These are phyloP conservation scores for Emergomyces pasteurianus DNA, from an alignment of 2,329 filamentous ascomycete genomes.

Conservation along the genomic window DNA sequence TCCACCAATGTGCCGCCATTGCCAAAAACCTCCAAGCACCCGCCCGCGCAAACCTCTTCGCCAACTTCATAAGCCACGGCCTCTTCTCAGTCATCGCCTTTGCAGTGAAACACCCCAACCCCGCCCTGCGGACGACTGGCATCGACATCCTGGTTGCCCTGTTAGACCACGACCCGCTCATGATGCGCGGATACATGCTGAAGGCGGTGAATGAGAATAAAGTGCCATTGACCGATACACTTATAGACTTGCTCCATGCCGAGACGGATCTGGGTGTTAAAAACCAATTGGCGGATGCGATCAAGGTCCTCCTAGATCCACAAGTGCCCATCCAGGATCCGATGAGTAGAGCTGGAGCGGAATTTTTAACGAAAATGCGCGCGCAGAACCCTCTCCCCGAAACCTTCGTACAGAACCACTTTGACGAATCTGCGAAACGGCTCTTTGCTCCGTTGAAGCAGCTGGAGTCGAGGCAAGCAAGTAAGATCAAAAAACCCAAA, in stretches of 20 bases:
- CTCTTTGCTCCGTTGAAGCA: slow-evolving; percentile 80
- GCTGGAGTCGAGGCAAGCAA: slow-evolving; percentile 51
- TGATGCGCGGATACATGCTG: slow-evolving; percentile 89
- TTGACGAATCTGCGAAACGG: slow-evolving; percentile 71
- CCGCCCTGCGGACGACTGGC: slow-evolving; percentile 76
- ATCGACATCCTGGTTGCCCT: slow-evolving; percentile 88
- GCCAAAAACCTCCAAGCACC: slow-evolving; percentile 88
- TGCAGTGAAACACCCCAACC: slow-evolving; percentile 73
- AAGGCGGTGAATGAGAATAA: slow-evolving; percentile 81
- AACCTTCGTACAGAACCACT: slow-evolving; percentile 75
- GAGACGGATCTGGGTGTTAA: slow-evolving; percentile 92
- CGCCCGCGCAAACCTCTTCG: slow-evolving; percentile 68
- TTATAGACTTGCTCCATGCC: slow-evolving; percentile 82
- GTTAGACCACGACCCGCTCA: slow-evolving; percentile 88
- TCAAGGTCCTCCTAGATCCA: slow-evolving; percentile 83
- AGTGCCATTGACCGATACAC: slow-evolving; percentile 73
- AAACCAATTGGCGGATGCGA: slow-evolving; percentile 85
- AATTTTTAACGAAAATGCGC: slow-evolving; percentile 54
- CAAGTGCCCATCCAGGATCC: slow-evolving; percentile 47
- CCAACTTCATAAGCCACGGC: slow-evolving; percentile 79
- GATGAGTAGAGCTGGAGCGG: slow-evolving; percentile 51
- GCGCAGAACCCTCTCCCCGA: slow-evolving; percentile 64
- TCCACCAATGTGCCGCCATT: slow-evolving; percentile 89
- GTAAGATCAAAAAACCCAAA: slow-evolving; percentile 26
- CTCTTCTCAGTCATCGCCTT: slow-evolving; percentile 85